A percentile compares a stretch with the other conserved stretches of the same genome.
Conservation (phyloP, 2,329 filamentous ascomycete species). For the Aspergillus chevalieri region DNA sequence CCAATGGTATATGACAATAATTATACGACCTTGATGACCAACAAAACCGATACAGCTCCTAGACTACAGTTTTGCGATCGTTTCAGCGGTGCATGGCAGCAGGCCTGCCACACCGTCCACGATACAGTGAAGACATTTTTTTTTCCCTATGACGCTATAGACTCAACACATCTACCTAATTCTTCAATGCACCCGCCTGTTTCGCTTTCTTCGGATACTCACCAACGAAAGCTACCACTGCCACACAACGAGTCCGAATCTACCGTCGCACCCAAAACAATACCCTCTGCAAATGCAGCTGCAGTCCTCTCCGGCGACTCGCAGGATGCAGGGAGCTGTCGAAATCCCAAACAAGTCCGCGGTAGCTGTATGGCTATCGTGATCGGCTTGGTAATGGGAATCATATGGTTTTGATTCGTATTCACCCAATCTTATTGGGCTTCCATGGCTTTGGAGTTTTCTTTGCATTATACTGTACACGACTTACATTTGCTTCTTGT, state of each 20-base stretch:
- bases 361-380: constrained; percentile 35
- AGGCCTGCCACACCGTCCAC: constrained; percentile 20
- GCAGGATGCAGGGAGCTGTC: constrained; percentile 18
- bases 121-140: not conserved
- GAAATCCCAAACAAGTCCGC: constrained; percentile 21
- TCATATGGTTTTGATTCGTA: constrained; percentile 28
- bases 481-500: not conserved
- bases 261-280: not conserved
- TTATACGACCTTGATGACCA: constrained; percentile 1
- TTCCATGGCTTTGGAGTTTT: not conserved
- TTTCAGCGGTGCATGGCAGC: constrained; percentile 24
- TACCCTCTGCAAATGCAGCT: constrained; percentile 5
- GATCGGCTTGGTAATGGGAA: constrained; percentile 30
- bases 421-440: not conserved
- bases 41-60: not conserved
- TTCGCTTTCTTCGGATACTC: too few species aligned
- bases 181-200: too few species aligned
- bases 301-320: constrained; percentile 14
- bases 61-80: constrained; percentile 6
- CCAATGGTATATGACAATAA: constrained; percentile 2
- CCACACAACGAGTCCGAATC: not conserved
- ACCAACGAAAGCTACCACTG: too few species aligned
- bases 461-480: not conserved
- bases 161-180: not conserved
- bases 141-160: not conserved